Percentiles rank a stretch among this genome's conserved stretches.
Conservation (phyloP, 2,329 filamentous ascomycete genomes). For the Penicillium corylophilum region DNA sequence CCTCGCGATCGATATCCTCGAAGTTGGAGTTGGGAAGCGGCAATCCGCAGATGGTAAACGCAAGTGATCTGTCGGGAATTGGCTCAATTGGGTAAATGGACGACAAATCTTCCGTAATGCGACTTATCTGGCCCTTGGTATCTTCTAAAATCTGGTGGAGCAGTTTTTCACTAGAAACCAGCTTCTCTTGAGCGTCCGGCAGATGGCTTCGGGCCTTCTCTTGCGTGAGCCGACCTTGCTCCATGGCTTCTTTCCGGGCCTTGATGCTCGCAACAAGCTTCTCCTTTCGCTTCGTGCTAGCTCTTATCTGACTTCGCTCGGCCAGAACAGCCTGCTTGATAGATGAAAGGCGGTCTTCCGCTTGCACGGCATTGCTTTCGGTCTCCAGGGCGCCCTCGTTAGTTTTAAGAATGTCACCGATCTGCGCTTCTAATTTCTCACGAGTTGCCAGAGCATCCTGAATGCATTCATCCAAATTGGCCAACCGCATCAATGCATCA, state of each 20-base stretch:
- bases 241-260: conserved; percentile 67
- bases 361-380: conserved; percentile 36
- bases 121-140: conserved; percentile 80
- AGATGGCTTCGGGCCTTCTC: conserved; percentile 61
- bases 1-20: conserved; percentile 65
- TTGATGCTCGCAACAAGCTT: conserved; percentile 67
- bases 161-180: conserved; percentile 57
- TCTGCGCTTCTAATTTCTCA: conserved; percentile 72
- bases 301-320: conserved; percentile 66
- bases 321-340: conserved; percentile 55
- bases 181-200: conserved; percentile 58
- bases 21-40: conserved; percentile 77
- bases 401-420: conserved; percentile 55
- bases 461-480: conserved; percentile 85
- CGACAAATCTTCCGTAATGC: conserved; percentile 80
- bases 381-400: conserved; percentile 34
- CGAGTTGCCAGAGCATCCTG: conserved; percentile 82
- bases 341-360: conserved; percentile 41
- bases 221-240: conserved; percentile 60
- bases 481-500: conserved; percentile 80
- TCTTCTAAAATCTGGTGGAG: conserved; percentile 58
- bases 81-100: conserved; percentile 79
- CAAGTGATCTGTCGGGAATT: conserved; percentile 61
- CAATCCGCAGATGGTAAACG: conserved; percentile 79
- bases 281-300: conserved; percentile 61